Evolutionary conservation across 495 filamentous ascomycete genomes (phyloP).

Genomic region (Glarea lozoyensis): DNA sequence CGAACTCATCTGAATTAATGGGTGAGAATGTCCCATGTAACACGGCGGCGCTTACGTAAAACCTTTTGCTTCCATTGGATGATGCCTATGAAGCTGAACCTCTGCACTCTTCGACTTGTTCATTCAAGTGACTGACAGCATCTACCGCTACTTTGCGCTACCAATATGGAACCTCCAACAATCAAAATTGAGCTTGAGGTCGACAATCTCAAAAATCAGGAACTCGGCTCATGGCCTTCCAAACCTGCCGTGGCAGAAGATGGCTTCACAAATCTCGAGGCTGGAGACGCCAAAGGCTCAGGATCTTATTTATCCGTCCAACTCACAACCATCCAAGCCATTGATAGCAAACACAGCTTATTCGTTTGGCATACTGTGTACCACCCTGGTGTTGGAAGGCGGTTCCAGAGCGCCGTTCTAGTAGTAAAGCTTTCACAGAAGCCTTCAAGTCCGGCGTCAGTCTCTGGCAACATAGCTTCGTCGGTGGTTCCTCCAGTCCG

Average conservation of each 20-base stretch:
- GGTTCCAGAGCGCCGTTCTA: not conserved
- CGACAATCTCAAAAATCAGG: not conserved
- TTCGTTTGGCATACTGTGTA: not conserved
- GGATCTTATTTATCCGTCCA: not conserved
- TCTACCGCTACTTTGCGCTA: too few relatives aligned
- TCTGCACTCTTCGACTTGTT: too few relatives aligned
- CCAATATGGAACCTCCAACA: too few relatives aligned
- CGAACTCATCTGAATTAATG: too few relatives aligned
- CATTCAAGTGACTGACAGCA: too few relatives aligned
- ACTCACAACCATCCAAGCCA: not conserved
- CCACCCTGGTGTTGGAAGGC: not conserved
- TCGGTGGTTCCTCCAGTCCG: too few relatives aligned
- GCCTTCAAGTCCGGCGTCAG: not conserved
- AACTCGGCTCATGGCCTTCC: not conserved
- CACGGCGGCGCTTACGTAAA: too few relatives aligned
- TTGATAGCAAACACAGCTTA: not conserved
- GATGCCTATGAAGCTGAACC: too few relatives aligned
- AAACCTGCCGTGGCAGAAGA: not conserved
- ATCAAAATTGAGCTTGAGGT: conserved; percentile 7
- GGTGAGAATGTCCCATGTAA: too few relatives aligned
- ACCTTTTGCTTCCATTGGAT: too few relatives aligned
- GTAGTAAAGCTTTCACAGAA: not conserved
- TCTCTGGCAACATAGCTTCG: not conserved
- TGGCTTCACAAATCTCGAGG: not conserved
- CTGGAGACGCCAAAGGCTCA: not conserved